Base-by-base conservation (phyloP, 2,329 filamentous ascomycete species). In the Amesomyces nigricolor region DNA sequence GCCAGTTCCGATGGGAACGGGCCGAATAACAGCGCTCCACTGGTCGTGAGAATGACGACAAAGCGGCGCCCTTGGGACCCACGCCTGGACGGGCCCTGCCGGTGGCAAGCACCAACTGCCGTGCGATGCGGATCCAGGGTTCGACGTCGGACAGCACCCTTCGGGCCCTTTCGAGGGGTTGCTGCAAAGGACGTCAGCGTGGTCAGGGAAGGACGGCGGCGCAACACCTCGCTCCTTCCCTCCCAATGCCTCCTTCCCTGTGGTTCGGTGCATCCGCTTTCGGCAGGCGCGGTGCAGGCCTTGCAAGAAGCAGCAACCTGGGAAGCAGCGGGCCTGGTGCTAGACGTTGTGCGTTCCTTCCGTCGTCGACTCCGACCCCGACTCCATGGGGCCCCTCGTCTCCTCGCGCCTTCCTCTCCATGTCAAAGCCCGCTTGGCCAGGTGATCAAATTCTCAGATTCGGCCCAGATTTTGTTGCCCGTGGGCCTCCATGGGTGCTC, bases 21-120 rank as follows among this genome's bases (percentile, higher is more conserved):
- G 38, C 53, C 53, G 51, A 55, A 59, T 51, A 57, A 60, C 53
- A 53, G 54, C 56, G 58, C 57, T 52, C 54, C 50, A 51, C 56
- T 6, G 39, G 37, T 11, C 29, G 13, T 45, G 44, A 37, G 8
- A 26, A 58, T 60, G 58, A 58, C 58, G 55, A 50, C 51, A 48
- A 26, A 9, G 22, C 19, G 22, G 16, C 37, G 19, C 42, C 7
- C 11, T 47, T 17, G n/a, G 13, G 48, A 22, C 22, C 48, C 53
- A 43, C 17, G 43, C 30, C 29, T 19, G 35, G 22, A 51, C 53
- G 44, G 53, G 38, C 8, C 44, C 38, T 43, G 17, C 44, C 38
- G 38, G 38, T 51, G 43, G 26, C 47, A 35, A 47, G 42, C 43
- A 38, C 17, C 29, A 56, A 49, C 30, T 53, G 45, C 54, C 54